Evolutionary conservation across 2,329 filamentous ascomycete species (phyloP), one percentile per base, ranked within the genome.

Genomic region (Paecilomyces fulvus): DNA sequence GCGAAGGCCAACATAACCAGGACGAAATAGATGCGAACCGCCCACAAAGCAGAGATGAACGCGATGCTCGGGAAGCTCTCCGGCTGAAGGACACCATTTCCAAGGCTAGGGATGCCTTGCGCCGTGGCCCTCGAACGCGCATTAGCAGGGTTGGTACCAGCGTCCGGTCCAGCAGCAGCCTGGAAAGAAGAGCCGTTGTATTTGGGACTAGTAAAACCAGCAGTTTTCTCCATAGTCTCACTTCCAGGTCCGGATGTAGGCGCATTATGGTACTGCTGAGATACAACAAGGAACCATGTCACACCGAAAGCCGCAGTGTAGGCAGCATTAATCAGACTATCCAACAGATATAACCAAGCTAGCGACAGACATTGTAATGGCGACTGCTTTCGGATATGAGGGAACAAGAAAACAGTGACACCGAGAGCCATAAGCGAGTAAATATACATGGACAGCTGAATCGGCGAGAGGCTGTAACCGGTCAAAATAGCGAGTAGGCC

Each of bases 401-500:
- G 88, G 66, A 89, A 82, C 51, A 95, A 85, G 65, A 84, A 82
- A 53, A 83, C 79, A 63, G 89, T 82, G 50, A 88, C 74, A 61
- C 80, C 77, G 61, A 96, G 83, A 28, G 88, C 82, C 60, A 83
- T 65, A 59, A 94, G 80, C 25, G 89, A 94, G 80, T 95, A 95
- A 52, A 95, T 80, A 79, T 96, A 96, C 80, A 95, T 94, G 57
- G 88, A 89, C 56, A 96, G 81, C 73, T 96, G 92, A 23, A 94
- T 81, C 30, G 85, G 80, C 55, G 90, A 92, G 60, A 96, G 84
- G 64, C 87, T 80, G 73, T 89, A 91, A 69, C 92, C 92, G 23
- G 92, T 95, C 61, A 96, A 79, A 63, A 96, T 83, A 58, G 92
- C 91, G 63, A 96, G 86, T 49, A 96, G 80, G 62, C 92, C 92